phyloP scores from a whole-genome alignment of 2,329 filamentous ascomycete species.

The Daldinia sp. region DNA sequence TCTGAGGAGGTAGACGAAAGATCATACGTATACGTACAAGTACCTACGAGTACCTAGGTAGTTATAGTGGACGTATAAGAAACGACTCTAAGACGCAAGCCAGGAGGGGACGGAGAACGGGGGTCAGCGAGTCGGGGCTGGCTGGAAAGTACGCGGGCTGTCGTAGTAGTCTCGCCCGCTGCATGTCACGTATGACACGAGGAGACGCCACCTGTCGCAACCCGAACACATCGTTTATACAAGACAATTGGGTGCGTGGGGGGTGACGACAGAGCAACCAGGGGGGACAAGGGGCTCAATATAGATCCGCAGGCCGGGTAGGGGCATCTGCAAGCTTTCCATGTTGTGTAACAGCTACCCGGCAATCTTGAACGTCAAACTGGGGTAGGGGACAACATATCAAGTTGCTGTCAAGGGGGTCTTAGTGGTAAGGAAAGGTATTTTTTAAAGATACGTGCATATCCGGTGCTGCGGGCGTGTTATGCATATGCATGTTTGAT shows the following conservation, averaged over 20 bases:
- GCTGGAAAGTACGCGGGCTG: neutral
- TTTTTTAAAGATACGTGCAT: conserved; percentile 12
- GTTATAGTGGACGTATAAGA: neutral
- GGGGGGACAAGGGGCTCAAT: neutral
- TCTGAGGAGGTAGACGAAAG: neutral
- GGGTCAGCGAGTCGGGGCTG: conserved; percentile 4
- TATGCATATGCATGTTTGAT: conserved; percentile 30
- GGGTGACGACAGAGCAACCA: conserved; percentile 3
- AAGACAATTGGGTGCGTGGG: conserved; percentile 13
- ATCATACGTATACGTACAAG: conserved; percentile 9
- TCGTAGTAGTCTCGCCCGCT: neutral
- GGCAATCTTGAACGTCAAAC: conserved; percentile 7
- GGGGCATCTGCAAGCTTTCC: conserved; percentile 6
- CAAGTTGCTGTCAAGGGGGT: neutral
- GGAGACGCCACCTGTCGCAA: conserved; percentile 14
- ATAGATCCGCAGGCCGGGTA: conserved; percentile 27
- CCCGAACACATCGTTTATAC: conserved; percentile 1
- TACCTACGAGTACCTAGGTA: neutral
- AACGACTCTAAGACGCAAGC: neutral
- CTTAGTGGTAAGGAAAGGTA: neutral
- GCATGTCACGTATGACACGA: conserved; percentile 14
- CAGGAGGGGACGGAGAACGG: neutral
- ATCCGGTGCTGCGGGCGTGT: conserved; percentile 9
- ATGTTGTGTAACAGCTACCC: conserved; percentile 26
- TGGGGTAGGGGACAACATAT: neutral